Evolutionary conservation across 768 basidiomycete genomes (phyloP).

Genomic region (Lactarius pseudohatsudake): DNA sequence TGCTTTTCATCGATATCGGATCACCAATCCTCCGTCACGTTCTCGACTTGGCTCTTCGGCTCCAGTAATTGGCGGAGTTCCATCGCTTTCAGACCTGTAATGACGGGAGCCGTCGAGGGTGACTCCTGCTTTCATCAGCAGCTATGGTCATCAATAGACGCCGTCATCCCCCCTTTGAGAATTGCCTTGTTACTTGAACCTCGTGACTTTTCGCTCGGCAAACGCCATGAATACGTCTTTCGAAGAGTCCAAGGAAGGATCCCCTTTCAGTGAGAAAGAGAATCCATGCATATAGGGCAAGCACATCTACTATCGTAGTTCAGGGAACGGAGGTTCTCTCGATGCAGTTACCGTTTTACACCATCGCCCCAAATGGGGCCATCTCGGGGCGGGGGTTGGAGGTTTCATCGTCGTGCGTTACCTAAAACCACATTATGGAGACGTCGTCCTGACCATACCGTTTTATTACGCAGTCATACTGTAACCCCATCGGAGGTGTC

Average conservation of each 20-base stretch:
- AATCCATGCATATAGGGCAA: constrained; percentile 56
- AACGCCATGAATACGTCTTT: neutral
- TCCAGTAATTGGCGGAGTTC: constrained; percentile 39
- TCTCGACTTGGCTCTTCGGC: constrained; percentile 33
- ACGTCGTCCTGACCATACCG: constrained; percentile 37
- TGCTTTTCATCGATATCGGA: constrained; percentile 47
- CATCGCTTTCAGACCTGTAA: constrained; percentile 44
- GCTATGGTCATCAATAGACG: constrained; percentile 37
- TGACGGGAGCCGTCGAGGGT: no score
- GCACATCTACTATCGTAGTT: constrained; percentile 52
- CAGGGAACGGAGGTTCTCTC: constrained; percentile 54
- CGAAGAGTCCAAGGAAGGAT: constrained; percentile 35
- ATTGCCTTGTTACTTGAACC: constrained; percentile 50
- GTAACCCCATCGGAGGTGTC: constrained; percentile 37
- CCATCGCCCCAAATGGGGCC: constrained; percentile 48
- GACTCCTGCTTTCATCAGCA: neutral
- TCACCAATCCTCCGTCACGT: constrained; percentile 51
- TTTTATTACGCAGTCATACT: constrained; percentile 48
- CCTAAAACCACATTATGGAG: constrained; percentile 30
- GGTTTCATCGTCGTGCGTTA: constrained; percentile 48
- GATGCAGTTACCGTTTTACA: constrained; percentile 46
- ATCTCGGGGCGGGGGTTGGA: constrained; percentile 52
- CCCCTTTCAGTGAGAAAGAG: constrained; percentile 58
- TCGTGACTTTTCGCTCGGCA: constrained; percentile 36
- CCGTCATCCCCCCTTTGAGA: constrained; percentile 45